phyloP scores from a whole-genome alignment of 1,284 basidiomycete genomes.

The Athelia sp. region DNA sequence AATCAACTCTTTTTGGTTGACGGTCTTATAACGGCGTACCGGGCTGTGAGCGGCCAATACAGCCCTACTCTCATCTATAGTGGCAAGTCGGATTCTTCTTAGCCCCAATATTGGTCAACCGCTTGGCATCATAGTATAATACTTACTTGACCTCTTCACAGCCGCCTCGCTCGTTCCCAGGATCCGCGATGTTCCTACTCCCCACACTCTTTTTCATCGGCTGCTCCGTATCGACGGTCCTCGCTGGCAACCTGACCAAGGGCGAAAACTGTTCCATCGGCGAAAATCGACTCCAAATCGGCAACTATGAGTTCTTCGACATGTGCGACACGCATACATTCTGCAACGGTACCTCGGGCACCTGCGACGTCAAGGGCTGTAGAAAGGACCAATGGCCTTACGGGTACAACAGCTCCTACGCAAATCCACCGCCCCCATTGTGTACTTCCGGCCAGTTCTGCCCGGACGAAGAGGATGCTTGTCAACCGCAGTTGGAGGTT shows the following conservation, averaged over 20 bases:
- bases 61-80: neutral
- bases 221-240: conserved; percentile 22
- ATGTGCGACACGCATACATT: conserved; percentile 72
- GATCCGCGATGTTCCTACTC: conserved; percentile 14
- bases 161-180: neutral
- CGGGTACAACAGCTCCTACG: conserved; percentile 42
- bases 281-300: conserved; percentile 64
- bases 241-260: conserved; percentile 38
- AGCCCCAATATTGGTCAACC: neutral
- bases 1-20: neutral
- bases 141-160: neutral
- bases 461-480: conserved; percentile 78
- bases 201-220: conserved; percentile 36
- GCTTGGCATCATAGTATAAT: too few species aligned
- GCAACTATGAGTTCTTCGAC: conserved; percentile 72
- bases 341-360: conserved; percentile 45
- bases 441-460: conserved; percentile 71
- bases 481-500: conserved; percentile 56
- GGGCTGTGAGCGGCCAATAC: too few species aligned
- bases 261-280: conserved; percentile 45
- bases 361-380: conserved; percentile 66
- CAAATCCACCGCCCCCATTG: conserved; percentile 45
- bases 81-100: neutral
- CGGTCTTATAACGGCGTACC: too few species aligned
- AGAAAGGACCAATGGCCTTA: conserved; percentile 75